Evolutionary conservation across 257 asterid species (phyloP).

Genomic region (Solanum clarkiae): DNA sequence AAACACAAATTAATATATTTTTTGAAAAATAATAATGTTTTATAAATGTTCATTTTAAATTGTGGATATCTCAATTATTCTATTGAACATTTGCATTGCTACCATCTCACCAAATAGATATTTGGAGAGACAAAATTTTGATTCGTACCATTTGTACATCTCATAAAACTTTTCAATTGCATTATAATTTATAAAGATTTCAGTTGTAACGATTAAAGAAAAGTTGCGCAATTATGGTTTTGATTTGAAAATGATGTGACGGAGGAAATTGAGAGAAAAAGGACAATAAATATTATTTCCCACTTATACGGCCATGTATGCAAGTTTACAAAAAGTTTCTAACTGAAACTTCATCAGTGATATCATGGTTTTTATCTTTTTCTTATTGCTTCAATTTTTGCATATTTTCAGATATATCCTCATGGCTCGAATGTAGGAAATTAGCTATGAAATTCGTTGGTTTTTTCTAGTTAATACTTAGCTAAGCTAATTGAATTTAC

Average conservation of each 20-base stretch:
- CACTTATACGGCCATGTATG: background rate
- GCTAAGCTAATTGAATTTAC: background rate
- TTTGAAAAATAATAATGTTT: background rate
- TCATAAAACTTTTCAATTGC: background rate
- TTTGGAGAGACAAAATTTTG: background rate
- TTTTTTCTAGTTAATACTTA: no score
- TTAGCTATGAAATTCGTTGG: background rate
- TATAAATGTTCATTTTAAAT: background rate
- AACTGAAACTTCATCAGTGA: background rate
- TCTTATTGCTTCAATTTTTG: background rate
- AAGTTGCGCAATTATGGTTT: background rate
- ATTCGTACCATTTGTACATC: background rate
- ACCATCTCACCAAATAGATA: no score
- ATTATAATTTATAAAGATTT: background rate
- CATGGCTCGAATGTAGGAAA: background rate
- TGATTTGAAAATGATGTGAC: background rate
- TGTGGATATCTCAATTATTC: background rate
- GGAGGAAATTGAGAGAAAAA: background rate
- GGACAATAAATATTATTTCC: background rate
- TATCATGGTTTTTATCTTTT: background rate
- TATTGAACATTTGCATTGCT: background rate
- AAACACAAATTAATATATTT: background rate
- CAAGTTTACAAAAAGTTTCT: background rate
- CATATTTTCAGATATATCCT: background rate
- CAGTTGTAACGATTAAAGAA: background rate